phyloP scores from a whole-genome alignment of 441 rosid genomes.

The Kokia cookei region DNA sequence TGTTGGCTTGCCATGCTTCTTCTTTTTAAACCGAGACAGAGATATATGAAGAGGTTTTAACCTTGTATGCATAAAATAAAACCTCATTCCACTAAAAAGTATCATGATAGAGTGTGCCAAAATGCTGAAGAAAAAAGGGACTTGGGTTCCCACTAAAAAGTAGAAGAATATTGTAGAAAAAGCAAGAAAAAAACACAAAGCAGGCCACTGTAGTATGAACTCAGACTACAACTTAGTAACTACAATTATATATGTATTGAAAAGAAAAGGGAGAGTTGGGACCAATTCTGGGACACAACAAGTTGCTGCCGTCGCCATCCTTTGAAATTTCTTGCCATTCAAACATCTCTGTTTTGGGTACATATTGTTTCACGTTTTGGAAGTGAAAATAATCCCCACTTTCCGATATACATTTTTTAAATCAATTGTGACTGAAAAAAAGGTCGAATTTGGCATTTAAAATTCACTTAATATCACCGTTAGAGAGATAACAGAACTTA shows the following conservation, averaged over 20 bases:
- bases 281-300: neutral
- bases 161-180: neutral
- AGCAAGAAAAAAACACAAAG: neutral
- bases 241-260: neutral
- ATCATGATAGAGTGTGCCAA: neutral
- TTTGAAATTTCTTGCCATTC: neutral
- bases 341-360: neutral
- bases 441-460: no score
- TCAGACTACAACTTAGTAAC: neutral
- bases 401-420: rapidly evolving
- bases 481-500: no score
- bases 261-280: neutral
- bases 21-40: neutral
- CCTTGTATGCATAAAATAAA: neutral
- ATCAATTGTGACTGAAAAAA: no score
- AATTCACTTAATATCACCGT: no score
- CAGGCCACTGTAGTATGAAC: neutral
- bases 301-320: no score
- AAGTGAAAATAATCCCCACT: no score
- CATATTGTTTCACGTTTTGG: no score
- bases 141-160: neutral
- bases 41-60: neutral
- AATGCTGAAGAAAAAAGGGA: neutral
- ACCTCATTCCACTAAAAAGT: neutral
- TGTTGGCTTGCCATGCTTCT: neutral